Percentiles rank a stretch among this genome's conserved stretches.
Conservation (phyloP, 208 protist species). For the Leishmania gerbilli region DNA sequence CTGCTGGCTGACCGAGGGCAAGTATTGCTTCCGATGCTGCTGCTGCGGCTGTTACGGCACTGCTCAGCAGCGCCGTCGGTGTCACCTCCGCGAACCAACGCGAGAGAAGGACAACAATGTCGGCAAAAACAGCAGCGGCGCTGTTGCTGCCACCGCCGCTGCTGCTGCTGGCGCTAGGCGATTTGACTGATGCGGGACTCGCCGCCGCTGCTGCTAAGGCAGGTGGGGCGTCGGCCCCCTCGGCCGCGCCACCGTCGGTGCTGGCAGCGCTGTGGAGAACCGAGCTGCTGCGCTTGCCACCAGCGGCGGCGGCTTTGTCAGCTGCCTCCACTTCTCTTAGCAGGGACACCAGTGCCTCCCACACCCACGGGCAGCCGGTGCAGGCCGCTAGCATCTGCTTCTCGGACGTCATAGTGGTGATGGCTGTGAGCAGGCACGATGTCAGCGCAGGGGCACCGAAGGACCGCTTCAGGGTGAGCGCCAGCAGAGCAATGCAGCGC, state of each 20-base stretch:
- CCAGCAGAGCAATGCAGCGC: constrained; percentile 45
- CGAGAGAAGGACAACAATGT: constrained; percentile 11
- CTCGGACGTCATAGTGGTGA: constrained; percentile 42
- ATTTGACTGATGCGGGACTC: background rate
- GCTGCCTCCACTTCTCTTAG: constrained; percentile 12
- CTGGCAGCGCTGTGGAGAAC: background rate
- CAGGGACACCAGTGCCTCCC: constrained; percentile 29
- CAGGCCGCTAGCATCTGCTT: constrained; percentile 44
- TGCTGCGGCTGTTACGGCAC: background rate
- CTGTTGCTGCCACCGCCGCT: constrained; percentile 3
- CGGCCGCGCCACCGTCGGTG: background rate
- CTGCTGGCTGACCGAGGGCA: background rate
- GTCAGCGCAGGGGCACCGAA: constrained; percentile 29
- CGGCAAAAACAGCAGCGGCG: constrained; percentile 6
- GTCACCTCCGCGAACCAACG: constrained; percentile 22
- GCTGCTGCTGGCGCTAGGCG: constrained; percentile 1
- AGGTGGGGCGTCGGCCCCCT: background rate
- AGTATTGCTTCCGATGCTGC: background rate
- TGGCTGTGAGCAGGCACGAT: constrained; percentile 30
- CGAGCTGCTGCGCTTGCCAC: background rate
- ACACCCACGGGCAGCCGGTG: constrained; percentile 38
- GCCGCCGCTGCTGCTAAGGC: background rate
- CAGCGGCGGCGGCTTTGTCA: background rate
- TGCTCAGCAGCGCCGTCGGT: constrained; percentile 15
- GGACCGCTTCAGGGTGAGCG: constrained; percentile 26